Conservation (phyloP, 2,329 filamentous ascomycete genomes). For the Aspergillus persii region DNA sequence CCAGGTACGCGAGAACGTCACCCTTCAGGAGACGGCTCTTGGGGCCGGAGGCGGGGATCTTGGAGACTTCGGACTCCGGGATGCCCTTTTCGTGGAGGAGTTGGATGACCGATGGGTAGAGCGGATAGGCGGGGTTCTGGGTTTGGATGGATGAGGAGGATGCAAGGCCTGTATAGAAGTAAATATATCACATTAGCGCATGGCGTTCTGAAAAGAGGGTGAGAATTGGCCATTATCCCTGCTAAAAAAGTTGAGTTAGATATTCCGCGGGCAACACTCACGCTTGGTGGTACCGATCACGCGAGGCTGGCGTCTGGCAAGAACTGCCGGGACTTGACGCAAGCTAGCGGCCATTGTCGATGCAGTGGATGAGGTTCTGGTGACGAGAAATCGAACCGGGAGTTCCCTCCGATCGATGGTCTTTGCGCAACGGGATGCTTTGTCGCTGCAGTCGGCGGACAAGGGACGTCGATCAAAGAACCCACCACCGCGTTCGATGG, state of each 20-base stretch:
- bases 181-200: slow-evolving; percentile 7
- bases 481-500: slow-evolving; percentile 25
- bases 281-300: slow-evolving; percentile 31
- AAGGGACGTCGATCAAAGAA: slow-evolving; percentile 22
- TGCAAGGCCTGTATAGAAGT: slow-evolving; percentile 29
- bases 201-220: background rate
- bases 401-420: background rate
- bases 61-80: slow-evolving; percentile 69
- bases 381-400: slow-evolving; percentile 1
- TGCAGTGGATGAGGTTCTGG: slow-evolving; percentile 5
- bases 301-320: slow-evolving; percentile 35
- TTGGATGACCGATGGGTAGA: slow-evolving; percentile 74
- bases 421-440: slow-evolving; percentile 11
- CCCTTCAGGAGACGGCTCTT: slow-evolving; percentile 89
- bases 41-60: slow-evolving; percentile 85
- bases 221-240: background rate
- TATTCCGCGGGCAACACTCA: slow-evolving; percentile 26
- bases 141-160: slow-evolving; percentile 33
- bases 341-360: slow-evolving; percentile 34
- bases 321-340: slow-evolving; percentile 33
- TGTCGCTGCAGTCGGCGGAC: slow-evolving; percentile 22
- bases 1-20: slow-evolving; percentile 87
- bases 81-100: slow-evolving; percentile 78
- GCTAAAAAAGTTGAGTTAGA: background rate
- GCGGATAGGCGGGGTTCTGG: slow-evolving; percentile 48